Base-by-base conservation (phyloP, 2,329 filamentous ascomycete genomes). In the Talaromyces rugulosus region DNA sequence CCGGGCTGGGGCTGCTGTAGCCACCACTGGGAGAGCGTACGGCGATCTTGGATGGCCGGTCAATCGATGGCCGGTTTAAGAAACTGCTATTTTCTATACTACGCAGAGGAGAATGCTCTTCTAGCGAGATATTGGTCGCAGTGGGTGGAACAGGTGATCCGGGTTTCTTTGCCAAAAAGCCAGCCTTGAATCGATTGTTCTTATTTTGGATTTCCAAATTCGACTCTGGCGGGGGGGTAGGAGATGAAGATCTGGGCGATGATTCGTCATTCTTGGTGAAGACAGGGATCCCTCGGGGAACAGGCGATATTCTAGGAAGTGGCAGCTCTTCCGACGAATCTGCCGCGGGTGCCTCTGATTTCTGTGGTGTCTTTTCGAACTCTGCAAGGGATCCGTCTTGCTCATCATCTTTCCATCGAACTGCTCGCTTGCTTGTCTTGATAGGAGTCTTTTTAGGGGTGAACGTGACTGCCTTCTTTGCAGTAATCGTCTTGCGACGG, bases 341-440 rank as follows among this genome's bases (percentile, higher is more conserved):
- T 56, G 27, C 33, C 12, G 11, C 23, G 7, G 33, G 23, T 9
- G 23, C 27, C 27, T 56, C 76, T 75, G 83, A 75, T 71, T 88
- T 90, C 74, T 92, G 85, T 0, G 95, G 94, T 2, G 94, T 97
- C 77, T 92, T 91, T 71, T 94, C 91, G 72, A 94, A 97, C 72
- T 98, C 95, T 11, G 90, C 92, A 61, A 98, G 80, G 0, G 89
- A 88, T 28, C 92, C 93, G 58, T 94, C 87, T 71, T 96, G 89
- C 2, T 89, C 91, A 69, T 98, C 95, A 70, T 96, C 92, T 62
- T 91, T 88, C 95, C 95, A 99, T 66, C 94, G 86, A 5, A 99
- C 94, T 53, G 84, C 88, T 63, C 93, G 86, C 76, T 92, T 92
- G 9, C 85, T 83, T 75, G 88, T 89, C 77, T 90, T 87, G 11